Percentiles rank a stretch among this genome's conserved stretches.
These are phyloP conservation scores for Pseudognaphalium luteoalbum DNA, from an alignment of 129 eudicot genomes.

Conservation along the genomic window DNA sequence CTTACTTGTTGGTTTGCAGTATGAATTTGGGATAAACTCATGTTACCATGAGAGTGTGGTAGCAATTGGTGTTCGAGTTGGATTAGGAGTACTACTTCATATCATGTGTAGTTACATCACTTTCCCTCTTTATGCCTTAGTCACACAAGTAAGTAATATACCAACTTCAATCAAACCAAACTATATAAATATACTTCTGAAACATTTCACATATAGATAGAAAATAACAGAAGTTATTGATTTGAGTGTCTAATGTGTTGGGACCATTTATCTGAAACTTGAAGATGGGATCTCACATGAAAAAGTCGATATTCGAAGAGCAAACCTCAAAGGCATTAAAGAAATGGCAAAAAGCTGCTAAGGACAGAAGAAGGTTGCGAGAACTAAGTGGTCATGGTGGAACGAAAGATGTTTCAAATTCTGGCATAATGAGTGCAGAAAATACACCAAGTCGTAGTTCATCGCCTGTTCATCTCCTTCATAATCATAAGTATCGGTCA, in stretches of 20 bases:
- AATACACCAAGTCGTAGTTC: constrained; percentile 52
- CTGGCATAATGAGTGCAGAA: constrained; percentile 31
- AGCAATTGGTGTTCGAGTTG: constrained; percentile 48
- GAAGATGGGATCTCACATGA: constrained; percentile 88
- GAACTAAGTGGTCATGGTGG: constrained; percentile 26
- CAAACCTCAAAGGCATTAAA: constrained; percentile 74
- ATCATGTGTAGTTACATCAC: constrained; percentile 78
- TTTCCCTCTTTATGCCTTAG: constrained; percentile 78
- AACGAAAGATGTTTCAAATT: constrained; percentile 23
- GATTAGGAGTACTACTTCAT: constrained; percentile 55
- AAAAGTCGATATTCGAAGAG: constrained; percentile 69
- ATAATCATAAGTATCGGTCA: constrained; percentile 42
- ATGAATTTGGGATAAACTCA: constrained; percentile 54
- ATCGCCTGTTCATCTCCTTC: constrained; percentile 68
- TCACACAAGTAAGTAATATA: constrained; percentile 57
- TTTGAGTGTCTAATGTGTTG: too few species aligned
- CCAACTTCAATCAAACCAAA: neutral
- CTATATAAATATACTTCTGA: neutral
- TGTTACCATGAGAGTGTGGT: constrained; percentile 66
- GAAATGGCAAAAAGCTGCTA: constrained; percentile 78
- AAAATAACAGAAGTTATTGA: too few species aligned
- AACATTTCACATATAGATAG: neutral
- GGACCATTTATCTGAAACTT: neutral
- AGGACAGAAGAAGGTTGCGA: constrained; percentile 47
- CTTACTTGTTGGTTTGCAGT: constrained; percentile 40